Evolutionary conservation across 2,329 filamentous ascomycete genomes (phyloP).

Genomic region (Colletotrichum destructivum): DNA sequence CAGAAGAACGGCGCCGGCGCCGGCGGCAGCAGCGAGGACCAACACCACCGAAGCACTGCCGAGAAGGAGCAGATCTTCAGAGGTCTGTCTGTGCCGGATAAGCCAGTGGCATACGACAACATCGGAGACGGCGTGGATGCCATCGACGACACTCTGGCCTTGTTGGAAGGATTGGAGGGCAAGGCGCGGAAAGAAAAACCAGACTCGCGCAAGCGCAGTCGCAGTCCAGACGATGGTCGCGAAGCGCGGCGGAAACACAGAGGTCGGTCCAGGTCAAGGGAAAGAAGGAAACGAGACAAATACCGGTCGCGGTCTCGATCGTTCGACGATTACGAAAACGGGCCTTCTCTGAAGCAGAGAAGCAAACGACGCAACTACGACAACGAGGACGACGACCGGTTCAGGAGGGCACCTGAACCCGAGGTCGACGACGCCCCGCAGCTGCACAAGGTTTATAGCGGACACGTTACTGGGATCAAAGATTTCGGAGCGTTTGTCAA

Average conservation of each 20-base stretch:
- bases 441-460: constrained; percentile 90
- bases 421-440: constrained; percentile 88
- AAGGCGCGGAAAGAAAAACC: constrained; percentile 66
- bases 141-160: constrained; percentile 92
- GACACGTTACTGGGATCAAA: constrained; percentile 91
- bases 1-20: constrained; percentile 51
- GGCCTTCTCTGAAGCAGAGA: constrained; percentile 46
- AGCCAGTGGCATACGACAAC: constrained; percentile 60
- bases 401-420: constrained; percentile 75
- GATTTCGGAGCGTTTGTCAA: constrained; percentile 98
- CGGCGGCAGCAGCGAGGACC: constrained; percentile 56
- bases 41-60: constrained; percentile 61
- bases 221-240: constrained; percentile 68
- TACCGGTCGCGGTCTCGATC: constrained; percentile 57
- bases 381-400: constrained; percentile 71
- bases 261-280: constrained; percentile 59
- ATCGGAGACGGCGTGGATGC: constrained; percentile 68
- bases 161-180: constrained; percentile 87
- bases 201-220: constrained; percentile 68
- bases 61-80: constrained; percentile 92
- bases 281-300: constrained; percentile 55
- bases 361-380: constrained; percentile 58
- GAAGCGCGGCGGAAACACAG: constrained; percentile 59
- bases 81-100: constrained; percentile 89
- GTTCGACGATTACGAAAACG: constrained; percentile 65